Base-by-base conservation (phyloP, 176 grass and related monocot genomes). In the Phyllostachys edulis region DNA sequence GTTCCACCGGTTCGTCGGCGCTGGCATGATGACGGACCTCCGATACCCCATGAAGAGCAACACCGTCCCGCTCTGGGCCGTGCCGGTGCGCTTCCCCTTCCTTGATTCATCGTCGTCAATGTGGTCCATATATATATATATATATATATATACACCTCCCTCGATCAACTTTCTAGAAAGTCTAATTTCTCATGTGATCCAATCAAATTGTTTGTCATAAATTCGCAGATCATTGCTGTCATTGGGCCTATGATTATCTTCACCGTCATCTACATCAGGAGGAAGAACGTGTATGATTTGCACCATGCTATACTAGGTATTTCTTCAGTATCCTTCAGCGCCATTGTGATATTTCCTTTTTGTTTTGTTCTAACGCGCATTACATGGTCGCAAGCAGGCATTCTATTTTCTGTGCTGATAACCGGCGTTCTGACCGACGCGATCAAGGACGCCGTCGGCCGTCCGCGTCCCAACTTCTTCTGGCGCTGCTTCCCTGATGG, bases 1-100 rank as follows among this genome's bases (percentile, higher is more conserved):
- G 18, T 96, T 91, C 87, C 94, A 93, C 69, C 91, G 94, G 1
- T 96, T 93, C 85, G 80, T 96, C 29, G 94, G 86, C 70, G 21
- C 47, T 39, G 81, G 57, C 85, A 96, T 96, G 94, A 89, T 96
- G 88, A 29, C 88, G 0, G 94, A 93, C 82, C 84, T 96, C 64
- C 63, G 89, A 47, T 93, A 96, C 73, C 91, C 89, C 17, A 34
- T 96, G 80, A 93, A 93, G 75, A 15, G 21, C 86, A 96, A 96
- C 86, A 96, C 94, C 21, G 91, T 96, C 63, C 91, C 94, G 2
- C 6, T 91, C 76, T 96, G 88, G 91, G 80, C 73, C 45, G 85
- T 93, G 3, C 78, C 87, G 81, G 81, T 91, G 79, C 36, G 46
- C 37, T 21, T 20, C 54, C n/a, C 63, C 3, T 78, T 2, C 45